Evolutionary conservation across 768 basidiomycete genomes (phyloP).

Genomic region (Lactarius evosmus): DNA sequence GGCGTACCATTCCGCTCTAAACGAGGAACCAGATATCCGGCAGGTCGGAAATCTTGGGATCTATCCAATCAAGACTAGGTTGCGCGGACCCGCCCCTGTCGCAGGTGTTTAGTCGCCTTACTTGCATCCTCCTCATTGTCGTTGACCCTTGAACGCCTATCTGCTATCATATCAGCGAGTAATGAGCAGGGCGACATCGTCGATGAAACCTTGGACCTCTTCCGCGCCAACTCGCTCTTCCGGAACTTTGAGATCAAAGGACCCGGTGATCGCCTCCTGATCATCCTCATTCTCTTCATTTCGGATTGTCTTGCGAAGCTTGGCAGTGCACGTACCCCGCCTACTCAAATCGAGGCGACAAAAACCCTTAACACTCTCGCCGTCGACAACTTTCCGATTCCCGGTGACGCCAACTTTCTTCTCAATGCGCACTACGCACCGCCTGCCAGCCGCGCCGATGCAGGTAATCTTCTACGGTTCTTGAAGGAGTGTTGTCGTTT

Average conservation of each 20-base stretch:
- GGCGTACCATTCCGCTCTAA: slow-evolving; percentile 96
- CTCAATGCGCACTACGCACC: slow-evolving; percentile 89
- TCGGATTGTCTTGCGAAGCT: slow-evolving; percentile 96
- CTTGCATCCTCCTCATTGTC: slow-evolving; percentile 19
- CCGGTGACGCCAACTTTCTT: slow-evolving; percentile 93
- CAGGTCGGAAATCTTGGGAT: slow-evolving; percentile 88
- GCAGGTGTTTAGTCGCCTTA: slow-evolving; percentile 45
- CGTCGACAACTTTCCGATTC: slow-evolving; percentile 90
- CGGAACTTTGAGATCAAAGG: slow-evolving; percentile 99
- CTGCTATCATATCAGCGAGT: slow-evolving; percentile 59
- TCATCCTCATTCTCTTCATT: slow-evolving; percentile 95
- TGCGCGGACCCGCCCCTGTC: slow-evolving; percentile 86
- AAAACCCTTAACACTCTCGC: slow-evolving; percentile 90
- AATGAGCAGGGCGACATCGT: slow-evolving; percentile 80
- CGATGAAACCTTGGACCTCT: slow-evolving; percentile 94
- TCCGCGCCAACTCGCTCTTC: slow-evolving; percentile 98
- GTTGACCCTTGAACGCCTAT: slow-evolving; percentile 8
- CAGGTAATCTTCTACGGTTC: slow-evolving; percentile 48
- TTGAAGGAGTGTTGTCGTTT: background rate
- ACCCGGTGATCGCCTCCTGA: slow-evolving; percentile 91
- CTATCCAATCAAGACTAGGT: slow-evolving; percentile 86
- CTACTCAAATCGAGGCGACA: slow-evolving; percentile 77
- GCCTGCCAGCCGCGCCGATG: slow-evolving; percentile 71
- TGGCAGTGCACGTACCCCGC: slow-evolving; percentile 62
- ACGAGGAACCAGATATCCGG: slow-evolving; percentile 76